Base-by-base conservation (phyloP, 2,329 filamentous ascomycete genomes). In the Cercospora citrullina region DNA sequence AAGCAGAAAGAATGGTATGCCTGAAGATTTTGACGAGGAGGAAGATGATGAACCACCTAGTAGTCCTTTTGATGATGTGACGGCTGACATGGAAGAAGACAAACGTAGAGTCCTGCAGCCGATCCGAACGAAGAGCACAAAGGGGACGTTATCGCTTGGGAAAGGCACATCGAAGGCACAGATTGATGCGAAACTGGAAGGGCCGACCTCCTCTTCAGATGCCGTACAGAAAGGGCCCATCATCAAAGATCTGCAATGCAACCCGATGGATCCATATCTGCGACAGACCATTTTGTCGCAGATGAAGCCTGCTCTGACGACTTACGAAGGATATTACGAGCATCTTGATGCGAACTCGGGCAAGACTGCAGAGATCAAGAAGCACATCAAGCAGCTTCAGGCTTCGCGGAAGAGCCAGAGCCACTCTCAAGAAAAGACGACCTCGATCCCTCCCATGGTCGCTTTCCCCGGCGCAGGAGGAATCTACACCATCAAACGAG, bases 231-330 rank as follows among this genome's bases (percentile, higher is more conserved):
- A 88, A 74, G 90, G 89, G 0, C 90, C 91, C 0, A 90, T 96
- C 57, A 91, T 98, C 77, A 88, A 89, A 69, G 94, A 98, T 53
- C 72, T 81, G 0, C 92, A 94, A 77, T 97, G 94, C 80, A 98
- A 98, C 75, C 95, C 95, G 0, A 90, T 95, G 45, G 92, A 96
- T 73, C 88, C 90, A n/a, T 80, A 81, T 1, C 84, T 97, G 39
- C 89, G 92, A 7, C 83, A 88, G 16, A 87, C 89, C 67, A 96
- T 99, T 58, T 81, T 98, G 4, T 84, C 87, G 10, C 89, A 90
- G 23, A 85, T 92, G 66, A 87, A 91, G 55, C 92, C 94, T 3
- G 87, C 91, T 0, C 81, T 98, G 3, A 84, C 81, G 31, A 88
- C 89, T 0, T 97, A 95, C 76, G 80, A 88, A 7, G 94, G 93